Percentiles rank a stretch among this genome's conserved stretches.
Conservation (phyloP, 2,329 filamentous ascomycete species). For the Aspergillus intermedius region DNA sequence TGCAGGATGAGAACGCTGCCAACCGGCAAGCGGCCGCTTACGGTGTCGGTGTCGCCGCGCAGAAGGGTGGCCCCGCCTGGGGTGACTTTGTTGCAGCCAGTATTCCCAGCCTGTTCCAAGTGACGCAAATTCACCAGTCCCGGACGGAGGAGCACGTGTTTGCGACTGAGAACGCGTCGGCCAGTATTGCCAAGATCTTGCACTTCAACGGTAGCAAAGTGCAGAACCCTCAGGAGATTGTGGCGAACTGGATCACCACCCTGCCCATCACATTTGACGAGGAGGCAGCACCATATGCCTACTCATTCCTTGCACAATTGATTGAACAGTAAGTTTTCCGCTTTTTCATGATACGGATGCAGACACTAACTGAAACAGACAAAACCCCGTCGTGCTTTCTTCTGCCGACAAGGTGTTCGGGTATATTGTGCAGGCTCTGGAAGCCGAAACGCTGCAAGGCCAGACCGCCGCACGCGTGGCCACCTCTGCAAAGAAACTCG, state of each 20-base stretch:
- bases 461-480: conserved; percentile 73
- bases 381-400: conserved; percentile 72
- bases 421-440: conserved; percentile 78
- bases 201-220: conserved; percentile 80
- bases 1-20: conserved; percentile 76
- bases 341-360: neutral
- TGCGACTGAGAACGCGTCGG: conserved; percentile 94
- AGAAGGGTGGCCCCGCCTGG: conserved; percentile 83
- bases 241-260: conserved; percentile 82
- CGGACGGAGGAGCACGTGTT: conserved; percentile 91
- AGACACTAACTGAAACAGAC: conserved; percentile 47
- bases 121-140: conserved; percentile 71
- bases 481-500: conserved; percentile 67
- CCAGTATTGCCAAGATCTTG: conserved; percentile 92
- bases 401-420: conserved; percentile 78
- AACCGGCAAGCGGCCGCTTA: conserved; percentile 96
- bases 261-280: conserved; percentile 91
- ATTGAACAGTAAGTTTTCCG: conserved; percentile 77
- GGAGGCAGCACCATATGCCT: conserved; percentile 93
- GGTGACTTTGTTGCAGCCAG: conserved; percentile 76
- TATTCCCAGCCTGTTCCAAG: conserved; percentile 76
- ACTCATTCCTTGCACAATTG: conserved; percentile 81
- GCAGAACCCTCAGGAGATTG: conserved; percentile 66
- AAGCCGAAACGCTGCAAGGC: conserved; percentile 82
- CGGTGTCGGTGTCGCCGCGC: conserved; percentile 89